These are phyloP conservation scores for Cordyceps militaris DNA, from an alignment of 2,329 filamentous ascomycete species.

Conservation along the genomic window DNA sequence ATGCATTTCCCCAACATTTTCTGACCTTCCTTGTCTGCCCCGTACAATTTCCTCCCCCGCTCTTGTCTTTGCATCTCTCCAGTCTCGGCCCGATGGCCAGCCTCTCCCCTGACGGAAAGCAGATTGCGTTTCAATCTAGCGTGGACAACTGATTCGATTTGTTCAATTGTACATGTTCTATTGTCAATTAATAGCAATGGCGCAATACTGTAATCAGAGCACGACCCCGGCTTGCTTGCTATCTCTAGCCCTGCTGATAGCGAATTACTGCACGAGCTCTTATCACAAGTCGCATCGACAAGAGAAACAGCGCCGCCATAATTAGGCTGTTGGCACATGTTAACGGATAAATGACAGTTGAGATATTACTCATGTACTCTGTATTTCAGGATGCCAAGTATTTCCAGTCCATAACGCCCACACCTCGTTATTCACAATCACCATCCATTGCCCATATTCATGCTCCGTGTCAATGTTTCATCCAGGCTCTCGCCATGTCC, in stretches of 20 bases:
- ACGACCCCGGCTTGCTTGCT: not conserved
- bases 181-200: not conserved
- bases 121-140: not conserved
- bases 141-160: too few species aligned
- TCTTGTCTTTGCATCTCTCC: not conserved
- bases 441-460: conserved; percentile 8
- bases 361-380: not conserved
- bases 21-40: not conserved
- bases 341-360: not conserved
- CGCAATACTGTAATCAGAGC: not conserved
- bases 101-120: not conserved
- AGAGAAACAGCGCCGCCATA: not conserved
- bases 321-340: not conserved
- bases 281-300: not conserved
- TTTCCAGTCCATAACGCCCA: too few species aligned
- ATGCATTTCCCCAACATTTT: conserved; percentile 1
- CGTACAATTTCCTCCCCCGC: not conserved
- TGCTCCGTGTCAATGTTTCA: not conserved
- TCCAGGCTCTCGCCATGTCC: not conserved
- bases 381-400: not conserved
- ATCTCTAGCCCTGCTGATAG: not conserved
- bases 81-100: not conserved
- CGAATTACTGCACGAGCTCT: not conserved
- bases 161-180: not conserved
- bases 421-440: not conserved